A percentile compares a stretch with the other conserved stretches of the same genome.
Conservation (phyloP, 2,329 filamentous ascomycete species). For the Hypoxylon sp. region DNA sequence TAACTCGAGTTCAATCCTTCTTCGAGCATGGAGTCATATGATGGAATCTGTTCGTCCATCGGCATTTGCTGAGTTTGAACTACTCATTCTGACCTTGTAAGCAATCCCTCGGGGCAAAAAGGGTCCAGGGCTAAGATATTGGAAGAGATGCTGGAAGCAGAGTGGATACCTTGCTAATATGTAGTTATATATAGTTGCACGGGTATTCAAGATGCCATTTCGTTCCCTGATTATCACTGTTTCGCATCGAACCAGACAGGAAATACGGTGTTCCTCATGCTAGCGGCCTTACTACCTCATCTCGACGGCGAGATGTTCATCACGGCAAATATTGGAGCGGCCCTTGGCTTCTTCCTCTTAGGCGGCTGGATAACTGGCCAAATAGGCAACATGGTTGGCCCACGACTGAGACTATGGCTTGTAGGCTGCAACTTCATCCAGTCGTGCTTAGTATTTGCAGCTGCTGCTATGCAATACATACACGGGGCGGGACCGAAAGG, state of each 20-base stretch:
- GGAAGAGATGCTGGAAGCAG: not conserved
- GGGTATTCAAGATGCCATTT: slow-evolving; percentile 70
- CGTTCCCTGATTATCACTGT: slow-evolving; percentile 73
- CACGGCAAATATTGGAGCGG: slow-evolving; percentile 68
- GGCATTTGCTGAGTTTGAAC: slow-evolving; percentile 61
- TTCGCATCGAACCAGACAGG: slow-evolving; percentile 77
- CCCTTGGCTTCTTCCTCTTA: slow-evolving; percentile 69
- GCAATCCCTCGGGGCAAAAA: slow-evolving; percentile 29
- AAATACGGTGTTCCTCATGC: slow-evolving; percentile 72
- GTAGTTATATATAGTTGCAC: slow-evolving; percentile 56
- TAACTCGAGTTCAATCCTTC: slow-evolving; percentile 38
- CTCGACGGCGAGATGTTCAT: slow-evolving; percentile 65
- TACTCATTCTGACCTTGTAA: slow-evolving; percentile 63
- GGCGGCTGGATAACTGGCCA: slow-evolving; percentile 71
- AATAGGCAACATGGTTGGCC: slow-evolving; percentile 66
- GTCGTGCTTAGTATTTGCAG: slow-evolving; percentile 66
- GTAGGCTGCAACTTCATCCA: slow-evolving; percentile 69
- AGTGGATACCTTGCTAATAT: slow-evolving; percentile 27
- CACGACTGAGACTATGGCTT: slow-evolving; percentile 67
- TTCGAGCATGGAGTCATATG: slow-evolving; percentile 49
- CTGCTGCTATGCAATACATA: slow-evolving; percentile 64
- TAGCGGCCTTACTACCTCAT: slow-evolving; percentile 66
- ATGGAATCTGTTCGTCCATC: slow-evolving; percentile 57
- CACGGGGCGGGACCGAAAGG: slow-evolving; percentile 58
- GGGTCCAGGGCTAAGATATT: not conserved